Evolutionary conservation across 192 early-diverging fungal genomes (phyloP).

Genomic region (Gaertneriomyces sp.): DNA sequence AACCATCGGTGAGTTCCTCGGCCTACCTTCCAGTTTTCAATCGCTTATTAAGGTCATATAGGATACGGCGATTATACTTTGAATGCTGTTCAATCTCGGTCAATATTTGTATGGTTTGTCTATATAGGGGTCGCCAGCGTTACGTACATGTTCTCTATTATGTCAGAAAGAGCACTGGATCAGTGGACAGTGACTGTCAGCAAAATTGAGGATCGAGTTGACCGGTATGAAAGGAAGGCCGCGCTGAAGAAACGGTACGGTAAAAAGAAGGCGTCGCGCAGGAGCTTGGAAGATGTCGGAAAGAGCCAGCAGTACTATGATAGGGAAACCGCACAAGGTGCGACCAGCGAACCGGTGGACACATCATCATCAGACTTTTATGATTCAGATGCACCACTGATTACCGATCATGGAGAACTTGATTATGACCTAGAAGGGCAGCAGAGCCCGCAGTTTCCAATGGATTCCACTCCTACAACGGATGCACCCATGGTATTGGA

Average conservation of each 20-base stretch:
- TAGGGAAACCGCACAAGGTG: no score
- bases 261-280: background rate
- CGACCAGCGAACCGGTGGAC: no score
- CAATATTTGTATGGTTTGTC: slow-evolving; percentile 50
- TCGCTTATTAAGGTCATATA: background rate
- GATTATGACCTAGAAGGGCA: no score
- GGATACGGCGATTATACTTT: slow-evolving; percentile 44
- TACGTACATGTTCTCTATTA: slow-evolving; percentile 44
- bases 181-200: slow-evolving; percentile 47
- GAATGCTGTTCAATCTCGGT: slow-evolving; percentile 23
- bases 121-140: slow-evolving; percentile 32
- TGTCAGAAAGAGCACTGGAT: slow-evolving; percentile 44
- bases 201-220: slow-evolving; percentile 46
- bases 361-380: no score
- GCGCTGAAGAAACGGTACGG: slow-evolving; percentile 37
- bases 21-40: no score
- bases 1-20: slow-evolving; percentile 37
- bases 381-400: no score
- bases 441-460: no score
- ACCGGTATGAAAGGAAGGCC: slow-evolving; percentile 51
- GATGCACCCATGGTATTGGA: no score
- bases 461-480: no score
- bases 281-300: no score
- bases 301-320: no score
- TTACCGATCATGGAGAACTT: no score